Evolutionary conservation across 2,329 filamentous ascomycete species (phyloP), one percentile per base, ranked within the genome.

Genomic region (Diaporthe australafricana): DNA sequence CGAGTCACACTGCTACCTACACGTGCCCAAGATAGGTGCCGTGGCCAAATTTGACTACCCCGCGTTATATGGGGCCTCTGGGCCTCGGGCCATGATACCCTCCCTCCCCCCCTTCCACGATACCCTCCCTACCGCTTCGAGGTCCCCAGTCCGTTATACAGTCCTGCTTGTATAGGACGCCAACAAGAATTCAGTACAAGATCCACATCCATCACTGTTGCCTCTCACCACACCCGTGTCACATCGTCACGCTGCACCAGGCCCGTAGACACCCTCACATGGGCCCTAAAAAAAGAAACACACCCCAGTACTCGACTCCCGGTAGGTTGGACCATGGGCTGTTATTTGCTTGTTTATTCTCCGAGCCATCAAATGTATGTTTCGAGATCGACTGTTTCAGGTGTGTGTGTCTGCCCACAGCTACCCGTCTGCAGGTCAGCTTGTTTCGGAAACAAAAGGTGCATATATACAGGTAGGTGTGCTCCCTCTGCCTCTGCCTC

Each of bases 361-460:
- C 56, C 9, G 56, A 30, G 25, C 27, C 32, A 27, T 71, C 74
- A 74, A 25, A 38, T 1, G 71, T 70, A 56, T 74, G 70, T 75
- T 77, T 76, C 65, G 72, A 75, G 62, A 72, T 72, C 55, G 70
- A 53, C 71, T 45, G 72, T 63, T 66, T 73, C 71, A 74, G 69
- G 70, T 75, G 74, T 74, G 74, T 74, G 62, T 75, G 72, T 71
- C 71, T 66, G 70, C 67, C 69, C 27, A 55, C 68, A 71, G 52
- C 55, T 63, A 56, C 57, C 65, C 70, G 47, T 57, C 70, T 71
- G 60, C 60, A 71, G 25, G 35, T 67, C 27, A 63, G 52, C 55
- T 17, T 42, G 60, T 71, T 71, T 50, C 47, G 69, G 69, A 67
- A 52, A 60, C 60, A 25, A 27, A 32, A 7, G 22, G 6, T 53